Percentiles rank a stretch among this genome's conserved stretches.
phyloP scores from a whole-genome alignment of 352 stramenopile species.

The Phytophthora vignae region DNA sequence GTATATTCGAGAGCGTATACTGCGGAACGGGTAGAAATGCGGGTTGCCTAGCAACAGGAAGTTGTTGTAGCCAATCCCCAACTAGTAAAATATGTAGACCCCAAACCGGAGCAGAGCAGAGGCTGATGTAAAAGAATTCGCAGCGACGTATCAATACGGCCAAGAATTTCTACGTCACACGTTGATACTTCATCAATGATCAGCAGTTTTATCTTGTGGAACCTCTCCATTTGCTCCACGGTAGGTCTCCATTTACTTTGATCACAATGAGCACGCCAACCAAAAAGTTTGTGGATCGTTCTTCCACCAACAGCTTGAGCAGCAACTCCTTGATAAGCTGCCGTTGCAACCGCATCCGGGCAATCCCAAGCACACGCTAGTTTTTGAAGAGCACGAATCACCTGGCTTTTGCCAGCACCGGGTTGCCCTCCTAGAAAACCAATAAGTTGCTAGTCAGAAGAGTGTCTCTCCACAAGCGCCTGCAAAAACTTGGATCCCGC shows the following conservation, averaged over 20 bases:
- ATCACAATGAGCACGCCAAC: conserved; percentile 4
- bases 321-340: conserved; percentile 2
- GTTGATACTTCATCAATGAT: conserved; percentile 10
- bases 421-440: too few species aligned
- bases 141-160: neutral
- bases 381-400: neutral
- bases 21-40: neutral
- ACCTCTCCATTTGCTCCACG: neutral
- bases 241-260: conserved; percentile 4
- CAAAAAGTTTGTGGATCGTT: conserved; percentile 13
- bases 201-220: neutral
- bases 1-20: neutral
- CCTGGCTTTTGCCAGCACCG: too few species aligned
- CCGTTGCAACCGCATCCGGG: neutral
- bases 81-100: conserved; percentile 5
- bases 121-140: neutral
- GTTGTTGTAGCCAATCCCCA: conserved; percentile 10
- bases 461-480: too few species aligned
- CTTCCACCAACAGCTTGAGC: neutral
- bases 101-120: neutral
- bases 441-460: too few species aligned
- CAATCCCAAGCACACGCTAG: neutral
- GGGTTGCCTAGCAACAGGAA: conserved; percentile 2
- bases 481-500: too few species aligned
- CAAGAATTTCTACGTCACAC: neutral